phyloP scores from a whole-genome alignment of 169 alveolate genomes.

The Eimeria tenella region DNA sequence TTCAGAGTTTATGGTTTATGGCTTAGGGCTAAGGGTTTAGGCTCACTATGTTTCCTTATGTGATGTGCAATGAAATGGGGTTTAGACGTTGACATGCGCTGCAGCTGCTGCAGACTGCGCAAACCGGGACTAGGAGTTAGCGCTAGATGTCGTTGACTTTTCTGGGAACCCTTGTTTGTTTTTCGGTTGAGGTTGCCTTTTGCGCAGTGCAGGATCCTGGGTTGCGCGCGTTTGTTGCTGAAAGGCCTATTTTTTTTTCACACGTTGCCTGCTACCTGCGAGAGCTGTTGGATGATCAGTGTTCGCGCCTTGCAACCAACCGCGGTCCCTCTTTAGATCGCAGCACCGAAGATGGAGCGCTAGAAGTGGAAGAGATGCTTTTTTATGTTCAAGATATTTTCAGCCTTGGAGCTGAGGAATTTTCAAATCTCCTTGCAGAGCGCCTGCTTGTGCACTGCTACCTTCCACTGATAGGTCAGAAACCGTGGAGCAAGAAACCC shows the following conservation, averaged over 20 bases:
- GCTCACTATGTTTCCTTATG: no score
- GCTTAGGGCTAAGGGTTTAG: no score
- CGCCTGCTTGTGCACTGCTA: slow-evolving; percentile 68
- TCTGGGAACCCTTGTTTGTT: no score
- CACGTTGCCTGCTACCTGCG: slow-evolving; percentile 79
- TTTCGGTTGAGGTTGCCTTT: not conserved
- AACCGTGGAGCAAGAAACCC: not conserved
- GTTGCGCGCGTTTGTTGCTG: slow-evolving; percentile 49
- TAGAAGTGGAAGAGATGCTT: slow-evolving; percentile 73
- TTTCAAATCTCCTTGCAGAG: slow-evolving; percentile 54
- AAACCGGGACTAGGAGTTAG: no score
- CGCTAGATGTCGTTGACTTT: no score
- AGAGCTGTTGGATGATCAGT: slow-evolving; percentile 60
- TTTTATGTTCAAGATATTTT: slow-evolving; percentile 75
- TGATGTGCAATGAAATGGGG: no score
- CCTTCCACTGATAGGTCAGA: slow-evolving; percentile 61
- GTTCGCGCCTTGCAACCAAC: not conserved
- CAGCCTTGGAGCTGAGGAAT: slow-evolving; percentile 53
- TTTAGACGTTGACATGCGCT: no score
- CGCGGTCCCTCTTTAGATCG: slow-evolving; percentile 22
- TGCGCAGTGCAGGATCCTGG: slow-evolving; percentile 69
- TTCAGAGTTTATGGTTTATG: no score
- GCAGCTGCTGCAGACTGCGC: no score
- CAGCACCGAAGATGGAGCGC: slow-evolving; percentile 19
- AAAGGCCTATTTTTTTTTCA: slow-evolving; percentile 66